Percentiles rank a stretch among this genome's conserved stretches.
Evolutionary conservation across 257 asterid genomes (phyloP).

Genomic region (Echium plantagineum): DNA sequence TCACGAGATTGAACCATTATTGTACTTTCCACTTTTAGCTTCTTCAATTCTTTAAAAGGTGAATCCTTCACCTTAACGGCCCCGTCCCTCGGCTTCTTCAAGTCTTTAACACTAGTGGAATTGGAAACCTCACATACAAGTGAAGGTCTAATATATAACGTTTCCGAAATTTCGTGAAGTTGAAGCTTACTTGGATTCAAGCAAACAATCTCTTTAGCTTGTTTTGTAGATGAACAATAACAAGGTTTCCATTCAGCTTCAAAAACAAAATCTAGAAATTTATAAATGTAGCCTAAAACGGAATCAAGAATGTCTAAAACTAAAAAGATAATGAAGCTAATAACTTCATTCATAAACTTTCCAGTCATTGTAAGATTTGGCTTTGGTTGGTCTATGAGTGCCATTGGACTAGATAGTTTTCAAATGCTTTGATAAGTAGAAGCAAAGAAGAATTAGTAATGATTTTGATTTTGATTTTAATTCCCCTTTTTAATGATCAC

Average conservation of each 20-base stretch:
- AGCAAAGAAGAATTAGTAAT: no score
- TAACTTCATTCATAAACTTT: constrained; percentile 30
- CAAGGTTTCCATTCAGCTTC: constrained; percentile 92
- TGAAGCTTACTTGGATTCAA: constrained; percentile 43
- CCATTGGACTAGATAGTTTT: no score
- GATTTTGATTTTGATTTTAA: no score
- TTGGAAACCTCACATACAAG: constrained; percentile 39
- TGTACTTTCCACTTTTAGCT: constrained; percentile 20
- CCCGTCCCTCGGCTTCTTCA: no score
- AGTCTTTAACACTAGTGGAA: constrained; percentile 31
- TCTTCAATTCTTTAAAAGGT: constrained; percentile 24
- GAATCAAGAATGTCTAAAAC: constrained; percentile 56
- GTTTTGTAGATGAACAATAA: constrained; percentile 53
- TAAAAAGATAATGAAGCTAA: constrained; percentile 47
- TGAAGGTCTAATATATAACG: constrained; percentile 66
- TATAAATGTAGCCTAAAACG: constrained; percentile 48
- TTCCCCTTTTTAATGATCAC: no score
- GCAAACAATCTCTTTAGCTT: constrained; percentile 39
- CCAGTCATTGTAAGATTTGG: constrained; percentile 24
- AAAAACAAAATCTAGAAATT: constrained; percentile 36
- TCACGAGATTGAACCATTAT: constrained; percentile 3
- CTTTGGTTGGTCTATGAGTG: constrained; percentile 11
- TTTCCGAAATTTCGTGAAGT: constrained; percentile 83
- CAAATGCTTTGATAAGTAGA: not conserved
- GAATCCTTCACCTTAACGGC: no score